Evolutionary conservation across 208 protist genomes (phyloP).

Genomic region (Crithidia brevicula): DNA sequence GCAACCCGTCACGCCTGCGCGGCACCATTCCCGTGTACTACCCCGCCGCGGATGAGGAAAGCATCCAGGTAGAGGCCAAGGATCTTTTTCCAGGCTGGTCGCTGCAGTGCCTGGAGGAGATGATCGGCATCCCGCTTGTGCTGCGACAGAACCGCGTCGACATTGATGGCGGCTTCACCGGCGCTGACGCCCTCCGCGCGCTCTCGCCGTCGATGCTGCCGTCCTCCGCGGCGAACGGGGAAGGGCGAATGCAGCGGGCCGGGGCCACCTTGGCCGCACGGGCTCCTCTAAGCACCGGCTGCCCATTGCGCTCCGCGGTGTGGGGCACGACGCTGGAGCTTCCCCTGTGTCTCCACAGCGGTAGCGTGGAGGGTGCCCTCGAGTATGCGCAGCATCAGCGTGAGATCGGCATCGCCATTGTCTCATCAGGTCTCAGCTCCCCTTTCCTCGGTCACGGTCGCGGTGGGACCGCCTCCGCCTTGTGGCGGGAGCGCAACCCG

Average conservation of each 20-base stretch:
- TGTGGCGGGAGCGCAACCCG: slow-evolving; percentile 34
- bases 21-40: slow-evolving; percentile 12
- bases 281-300: slow-evolving; percentile 7
- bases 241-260: background rate
- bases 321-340: slow-evolving; percentile 44
- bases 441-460: slow-evolving; percentile 1
- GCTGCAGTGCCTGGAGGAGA: slow-evolving; percentile 55
- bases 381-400: slow-evolving; percentile 57
- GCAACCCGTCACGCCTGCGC: slow-evolving; percentile 12
- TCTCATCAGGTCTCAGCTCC: slow-evolving; percentile 19
- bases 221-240: background rate
- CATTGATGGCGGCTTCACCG: slow-evolving; percentile 18
- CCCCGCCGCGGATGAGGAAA: slow-evolving; percentile 37
- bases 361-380: slow-evolving; percentile 32
- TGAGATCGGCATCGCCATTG: slow-evolving; percentile 41
- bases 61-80: slow-evolving; percentile 32
- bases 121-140: slow-evolving; percentile 43
- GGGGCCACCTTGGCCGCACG: background rate
- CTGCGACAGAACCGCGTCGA: slow-evolving; percentile 36
- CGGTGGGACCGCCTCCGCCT: slow-evolving; percentile 8
- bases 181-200: background rate
- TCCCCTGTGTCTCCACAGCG: slow-evolving; percentile 38
- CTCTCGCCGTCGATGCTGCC: slow-evolving; percentile 6
- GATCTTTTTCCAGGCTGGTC: slow-evolving; percentile 54
- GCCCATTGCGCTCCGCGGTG: slow-evolving; percentile 30